Percentiles rank a stretch among this genome's conserved stretches.
Evolutionary conservation across 495 filamentous ascomycete genomes (phyloP).

Genomic region (Penicillium herquei): DNA sequence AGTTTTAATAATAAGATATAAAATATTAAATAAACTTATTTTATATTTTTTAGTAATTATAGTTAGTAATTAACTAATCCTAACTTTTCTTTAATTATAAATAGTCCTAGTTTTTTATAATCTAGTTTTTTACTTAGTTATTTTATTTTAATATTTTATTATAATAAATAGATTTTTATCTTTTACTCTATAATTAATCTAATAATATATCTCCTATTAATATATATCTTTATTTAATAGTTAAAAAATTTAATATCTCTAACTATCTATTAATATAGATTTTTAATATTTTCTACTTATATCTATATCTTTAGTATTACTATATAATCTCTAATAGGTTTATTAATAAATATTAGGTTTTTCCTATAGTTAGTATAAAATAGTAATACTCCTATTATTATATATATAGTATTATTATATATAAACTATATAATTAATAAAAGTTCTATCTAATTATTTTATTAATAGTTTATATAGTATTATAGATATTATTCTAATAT

Average conservation of each 20-base stretch:
- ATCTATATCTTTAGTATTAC: slow-evolving; percentile 1
- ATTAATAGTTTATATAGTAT: slow-evolving; percentile 11
- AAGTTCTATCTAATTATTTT: slow-evolving; percentile 7
- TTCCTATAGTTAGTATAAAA: slow-evolving; percentile 8
- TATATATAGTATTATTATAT: slow-evolving; percentile 13
- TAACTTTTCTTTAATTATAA: slow-evolving; percentile 10
- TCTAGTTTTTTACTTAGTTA: slow-evolving; percentile 32
- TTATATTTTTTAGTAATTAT: slow-evolving; percentile 13
- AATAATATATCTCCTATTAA: too few relatives aligned
- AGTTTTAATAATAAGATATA: slow-evolving; percentile 16
- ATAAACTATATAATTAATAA: slow-evolving; percentile 7
- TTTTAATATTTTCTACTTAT: slow-evolving; percentile 6
- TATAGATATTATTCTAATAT: slow-evolving; percentile 9
- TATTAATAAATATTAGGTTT: slow-evolving; percentile 5
- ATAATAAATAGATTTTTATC: too few relatives aligned
- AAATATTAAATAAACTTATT: slow-evolving; percentile 8
- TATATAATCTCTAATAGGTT: slow-evolving; percentile 1
- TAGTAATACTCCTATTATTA: slow-evolving; percentile 3
- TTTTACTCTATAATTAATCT: too few relatives aligned
- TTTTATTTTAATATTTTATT: slow-evolving; percentile 26
- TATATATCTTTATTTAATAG: slow-evolving; percentile 12
- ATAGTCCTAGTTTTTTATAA: slow-evolving; percentile 23
- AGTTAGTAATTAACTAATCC: slow-evolving; percentile 10
- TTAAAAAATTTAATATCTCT: slow-evolving; percentile 16
- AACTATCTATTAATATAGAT: slow-evolving; percentile 8